phyloP scores from a whole-genome alignment of 2,329 filamentous ascomycete genomes.

The Colletotrichum lini region DNA sequence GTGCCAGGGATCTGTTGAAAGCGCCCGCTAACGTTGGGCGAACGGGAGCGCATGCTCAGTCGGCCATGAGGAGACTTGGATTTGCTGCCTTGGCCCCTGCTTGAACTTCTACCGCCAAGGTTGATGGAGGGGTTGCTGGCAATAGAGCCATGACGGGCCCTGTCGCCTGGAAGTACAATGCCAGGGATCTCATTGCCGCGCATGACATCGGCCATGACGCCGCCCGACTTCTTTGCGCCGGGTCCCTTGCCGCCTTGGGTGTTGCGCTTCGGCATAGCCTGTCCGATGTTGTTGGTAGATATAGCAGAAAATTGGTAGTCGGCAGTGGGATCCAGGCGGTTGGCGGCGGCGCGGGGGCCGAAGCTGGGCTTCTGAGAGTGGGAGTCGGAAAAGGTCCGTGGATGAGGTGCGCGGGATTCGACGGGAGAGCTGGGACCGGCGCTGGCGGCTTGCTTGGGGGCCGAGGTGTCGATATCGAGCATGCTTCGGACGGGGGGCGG shows the following conservation, averaged over 20 bases:
- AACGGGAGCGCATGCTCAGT: constrained; percentile 47
- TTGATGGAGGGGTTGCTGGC: constrained; percentile 46
- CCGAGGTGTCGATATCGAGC: constrained; percentile 63
- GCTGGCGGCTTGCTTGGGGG: constrained; percentile 55
- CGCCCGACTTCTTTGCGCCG: constrained; percentile 50
- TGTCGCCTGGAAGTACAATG: constrained; percentile 64
- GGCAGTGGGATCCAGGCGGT: constrained; percentile 53
- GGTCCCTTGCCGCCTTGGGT: constrained; percentile 59
- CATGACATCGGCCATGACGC: constrained; percentile 67
- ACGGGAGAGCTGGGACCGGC: constrained; percentile 62
- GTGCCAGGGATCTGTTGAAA: constrained; percentile 43
- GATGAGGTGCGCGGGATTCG: constrained; percentile 55
- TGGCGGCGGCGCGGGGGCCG: constrained; percentile 50
- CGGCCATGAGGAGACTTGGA: constrained; percentile 70
- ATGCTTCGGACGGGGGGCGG: constrained; percentile 64
- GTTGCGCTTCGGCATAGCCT: constrained; percentile 65
- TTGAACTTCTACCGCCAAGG: constrained; percentile 43
- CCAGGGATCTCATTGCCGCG: constrained; percentile 65
- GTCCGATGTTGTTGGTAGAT: constrained; percentile 65
- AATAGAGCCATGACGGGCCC: constrained; percentile 58
- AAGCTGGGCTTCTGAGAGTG: constrained; percentile 63
- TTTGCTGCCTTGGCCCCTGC: constrained; percentile 56
- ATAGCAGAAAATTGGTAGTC: constrained; percentile 76
- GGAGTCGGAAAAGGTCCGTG: constrained; percentile 71
- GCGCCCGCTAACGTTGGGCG: constrained; percentile 39